These are phyloP conservation scores for Candida railenensis DNA, from an alignment of 805 yeast species.

Conservation along the genomic window DNA sequence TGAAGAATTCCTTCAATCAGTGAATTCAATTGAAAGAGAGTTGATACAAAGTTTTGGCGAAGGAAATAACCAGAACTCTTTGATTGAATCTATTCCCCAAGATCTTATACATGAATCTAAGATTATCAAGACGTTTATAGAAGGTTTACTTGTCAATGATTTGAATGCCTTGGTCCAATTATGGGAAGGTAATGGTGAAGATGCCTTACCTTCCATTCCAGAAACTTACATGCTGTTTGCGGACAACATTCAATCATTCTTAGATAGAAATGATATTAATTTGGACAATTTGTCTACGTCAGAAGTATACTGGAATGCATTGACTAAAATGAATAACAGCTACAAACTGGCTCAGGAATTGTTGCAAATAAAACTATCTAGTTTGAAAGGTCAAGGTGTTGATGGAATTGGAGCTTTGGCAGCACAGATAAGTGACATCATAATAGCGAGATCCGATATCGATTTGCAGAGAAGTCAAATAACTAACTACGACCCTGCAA, in stretches of 20 bases:
- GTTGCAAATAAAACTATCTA: conserved; percentile 19
- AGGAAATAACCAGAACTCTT: conserved; percentile 14
- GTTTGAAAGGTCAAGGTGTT: conserved; percentile 14
- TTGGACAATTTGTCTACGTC: conserved; percentile 11
- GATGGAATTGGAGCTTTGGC: conserved; percentile 29
- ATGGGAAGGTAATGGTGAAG: conserved; percentile 29
- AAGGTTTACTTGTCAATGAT: conserved; percentile 24
- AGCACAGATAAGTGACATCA: conserved; percentile 39
- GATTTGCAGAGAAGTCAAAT: conserved; percentile 49
- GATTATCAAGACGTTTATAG: conserved; percentile 25
- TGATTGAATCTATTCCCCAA: conserved; percentile 25
- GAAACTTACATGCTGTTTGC: conserved; percentile 43
- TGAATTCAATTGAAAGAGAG: conserved; percentile 19
- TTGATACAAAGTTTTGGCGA: conserved; percentile 18
- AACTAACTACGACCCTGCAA: conserved; percentile 24
- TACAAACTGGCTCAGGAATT: conserved; percentile 41
- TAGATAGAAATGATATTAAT: conserved; percentile 33
- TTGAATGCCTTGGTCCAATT: conserved; percentile 22
- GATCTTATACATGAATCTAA: conserved; percentile 29
- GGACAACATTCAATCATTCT: conserved; percentile 42
- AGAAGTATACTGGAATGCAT: conserved; percentile 36
- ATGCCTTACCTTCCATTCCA: conserved; percentile 22
- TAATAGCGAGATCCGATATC: conserved; percentile 53
- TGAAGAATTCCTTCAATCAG: conserved; percentile 17
- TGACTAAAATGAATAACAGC: conserved; percentile 34